A percentile compares a stretch with the other conserved stretches of the same genome.
Conservation (phyloP, 805 yeast genomes). For the Wickerhamomyces chaumierensis region DNA sequence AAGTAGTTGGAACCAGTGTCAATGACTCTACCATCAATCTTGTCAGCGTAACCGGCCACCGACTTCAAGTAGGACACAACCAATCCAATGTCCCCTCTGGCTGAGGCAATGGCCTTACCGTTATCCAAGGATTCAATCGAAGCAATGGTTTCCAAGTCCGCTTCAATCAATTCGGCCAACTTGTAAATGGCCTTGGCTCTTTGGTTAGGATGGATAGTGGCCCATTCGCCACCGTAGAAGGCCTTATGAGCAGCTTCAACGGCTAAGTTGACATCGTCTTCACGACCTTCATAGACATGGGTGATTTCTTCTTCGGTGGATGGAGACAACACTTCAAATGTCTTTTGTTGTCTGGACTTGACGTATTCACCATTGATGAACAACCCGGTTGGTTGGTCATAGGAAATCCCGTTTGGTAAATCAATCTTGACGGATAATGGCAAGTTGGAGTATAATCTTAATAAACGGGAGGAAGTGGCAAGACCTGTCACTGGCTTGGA, state of each 20-base stretch:
- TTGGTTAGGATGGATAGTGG: conserved; percentile 51
- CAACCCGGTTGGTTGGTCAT: conserved; percentile 69
- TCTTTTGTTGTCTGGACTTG: conserved; percentile 42
- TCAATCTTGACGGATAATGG: conserved; percentile 37
- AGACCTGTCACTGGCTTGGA: not conserved
- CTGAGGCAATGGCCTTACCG: conserved; percentile 69
- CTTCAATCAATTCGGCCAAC: conserved; percentile 71
- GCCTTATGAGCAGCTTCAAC: conserved; percentile 77
- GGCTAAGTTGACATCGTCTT: conserved; percentile 69
- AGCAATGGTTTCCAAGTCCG: conserved; percentile 61
- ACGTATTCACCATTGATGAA: conserved; percentile 71
- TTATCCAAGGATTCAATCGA: conserved; percentile 79
- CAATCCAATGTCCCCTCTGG: conserved; percentile 67
- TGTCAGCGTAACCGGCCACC: conserved; percentile 89
- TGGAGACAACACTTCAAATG: conserved; percentile 55
- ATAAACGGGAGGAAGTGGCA: not conserved
- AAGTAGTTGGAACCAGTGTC: conserved; percentile 69
- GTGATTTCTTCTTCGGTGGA: conserved; percentile 62
- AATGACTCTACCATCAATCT: conserved; percentile 63
- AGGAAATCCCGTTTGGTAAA: conserved; percentile 60
- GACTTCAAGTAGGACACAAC: conserved; percentile 64
- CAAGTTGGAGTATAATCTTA: conserved; percentile 11
- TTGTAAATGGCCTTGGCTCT: conserved; percentile 55
- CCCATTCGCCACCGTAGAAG: conserved; percentile 67
- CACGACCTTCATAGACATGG: conserved; percentile 63